phyloP scores from a whole-genome alignment of 2,329 filamentous ascomycete species.

The Fusarium cicatricum region DNA sequence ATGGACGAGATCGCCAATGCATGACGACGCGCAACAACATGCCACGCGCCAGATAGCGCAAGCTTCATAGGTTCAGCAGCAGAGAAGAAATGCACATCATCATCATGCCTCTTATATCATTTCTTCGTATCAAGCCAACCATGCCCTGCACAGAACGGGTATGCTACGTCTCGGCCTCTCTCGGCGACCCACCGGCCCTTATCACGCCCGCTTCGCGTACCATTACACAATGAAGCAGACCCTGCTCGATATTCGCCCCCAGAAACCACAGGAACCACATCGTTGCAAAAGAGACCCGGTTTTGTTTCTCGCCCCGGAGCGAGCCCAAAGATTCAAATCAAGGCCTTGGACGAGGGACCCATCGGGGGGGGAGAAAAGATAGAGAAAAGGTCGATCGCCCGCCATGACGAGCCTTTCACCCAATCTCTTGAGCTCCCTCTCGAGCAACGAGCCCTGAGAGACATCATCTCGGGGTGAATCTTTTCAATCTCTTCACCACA shows the following conservation, averaged over 20 bases:
- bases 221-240: not conserved
- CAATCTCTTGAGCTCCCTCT: constrained; percentile 19
- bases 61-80: constrained; percentile 1
- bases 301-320: constrained; percentile 40
- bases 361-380: not conserved
- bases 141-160: not conserved
- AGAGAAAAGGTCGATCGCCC: constrained; percentile 22
- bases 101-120: constrained; percentile 24
- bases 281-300: constrained; percentile 35
- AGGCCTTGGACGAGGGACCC: not conserved
- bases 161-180: constrained; percentile 42
- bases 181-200: constrained; percentile 44
- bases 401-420: constrained; percentile 32
- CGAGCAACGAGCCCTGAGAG: constrained; percentile 22
- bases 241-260: constrained; percentile 21
- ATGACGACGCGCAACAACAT: constrained; percentile 11
- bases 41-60: constrained; percentile 10
- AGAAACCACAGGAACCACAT: constrained; percentile 26
- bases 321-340: constrained; percentile 29
- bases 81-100: constrained; percentile 21
- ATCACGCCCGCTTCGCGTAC: constrained; percentile 23
- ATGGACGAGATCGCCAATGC: constrained; percentile 25
- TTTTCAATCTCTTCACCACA: not conserved
- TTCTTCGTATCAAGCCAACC: constrained; percentile 1
- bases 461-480: constrained; percentile 26